Base-by-base conservation (phyloP, 2,329 filamentous ascomycete genomes). In the Chrysoporthe austroafricana region DNA sequence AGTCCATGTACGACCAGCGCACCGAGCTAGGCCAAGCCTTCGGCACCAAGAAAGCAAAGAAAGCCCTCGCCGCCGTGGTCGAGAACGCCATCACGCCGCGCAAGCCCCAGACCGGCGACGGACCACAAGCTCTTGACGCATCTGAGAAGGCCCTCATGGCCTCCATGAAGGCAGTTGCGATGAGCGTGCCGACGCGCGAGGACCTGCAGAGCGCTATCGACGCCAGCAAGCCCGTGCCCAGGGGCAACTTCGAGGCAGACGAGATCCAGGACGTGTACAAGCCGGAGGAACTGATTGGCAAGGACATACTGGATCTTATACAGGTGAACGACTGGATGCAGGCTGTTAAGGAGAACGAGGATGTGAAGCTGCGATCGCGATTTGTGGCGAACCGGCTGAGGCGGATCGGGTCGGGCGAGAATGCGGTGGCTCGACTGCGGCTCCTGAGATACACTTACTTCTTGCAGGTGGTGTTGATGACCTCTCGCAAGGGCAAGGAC, bases 21-120 rank as follows among this genome's bases (percentile, higher is more conserved):
- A 90, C 88, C 73, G 87, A 90, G 2, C 87, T 96, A 14, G 91
- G 91, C 52, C 85, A 91, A 73, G 88, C 90, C 43, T 96, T 96
- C 74, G 93, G 93, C 77, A 95, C 92, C 36, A 94, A 92, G 82
- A 95, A 94, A 79, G 91, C 92, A 32, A 91, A 90, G 83, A 95
- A 94, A 80, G 90, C 88, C 1, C 88, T 96, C 72, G 83, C 85
- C 39, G 86, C 89, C 66, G 84, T 86, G 71, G 88, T 88, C 2
- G 85, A 91, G 73, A 94, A 94, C 74, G 90, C 91, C 21, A 93
- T 95, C 72, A 80, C 79, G 54, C 78, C 82, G 54, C 76, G 77
- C 74, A 79, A 76, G 65, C 67, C 70, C 59, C 70, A 76, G 73
- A 76, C 78, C 46, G 76, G 75, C 56, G 77, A 59, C 42, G 67